A percentile compares a stretch with the other conserved stretches of the same genome.
These are phyloP conservation scores for Colletotrichum cordylinicola DNA, from an alignment of 2,329 filamentous ascomycete species.

Conservation along the genomic window DNA sequence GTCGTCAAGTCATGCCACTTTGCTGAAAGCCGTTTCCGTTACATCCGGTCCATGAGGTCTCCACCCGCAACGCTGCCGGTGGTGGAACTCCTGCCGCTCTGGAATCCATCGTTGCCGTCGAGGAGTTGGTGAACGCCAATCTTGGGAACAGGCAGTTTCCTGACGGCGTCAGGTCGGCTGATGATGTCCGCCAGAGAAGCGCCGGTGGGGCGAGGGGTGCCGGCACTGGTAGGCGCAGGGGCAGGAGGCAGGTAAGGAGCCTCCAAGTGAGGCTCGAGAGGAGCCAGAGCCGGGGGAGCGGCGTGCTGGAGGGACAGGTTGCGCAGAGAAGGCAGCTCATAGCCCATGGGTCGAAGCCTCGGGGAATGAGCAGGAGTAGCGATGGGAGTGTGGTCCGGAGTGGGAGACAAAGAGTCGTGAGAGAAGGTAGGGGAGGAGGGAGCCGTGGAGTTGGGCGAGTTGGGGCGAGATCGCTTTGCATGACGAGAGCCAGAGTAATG, in stretches of 20 bases:
- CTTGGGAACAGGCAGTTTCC: constrained; percentile 90
- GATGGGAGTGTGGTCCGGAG: constrained; percentile 97
- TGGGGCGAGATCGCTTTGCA: constrained; percentile 88
- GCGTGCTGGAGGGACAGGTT: constrained; percentile 60
- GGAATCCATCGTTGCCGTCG: constrained; percentile 68
- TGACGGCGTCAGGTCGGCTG: constrained; percentile 81
- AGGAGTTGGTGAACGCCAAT: constrained; percentile 89
- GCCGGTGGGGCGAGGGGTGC: constrained; percentile 63
- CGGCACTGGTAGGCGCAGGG: constrained; percentile 56
- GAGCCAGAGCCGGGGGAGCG: constrained; percentile 61
- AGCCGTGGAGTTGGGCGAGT: constrained; percentile 93
- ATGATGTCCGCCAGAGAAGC: constrained; percentile 93
- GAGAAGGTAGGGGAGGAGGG: constrained; percentile 97
- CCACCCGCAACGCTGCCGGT: constrained; percentile 79
- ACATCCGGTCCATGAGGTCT: constrained; percentile 66
- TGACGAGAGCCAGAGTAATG: constrained; percentile 73
- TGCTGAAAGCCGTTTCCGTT: constrained; percentile 25
- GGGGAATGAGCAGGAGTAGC: constrained; percentile 96
- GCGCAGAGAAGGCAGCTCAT: constrained; percentile 86
- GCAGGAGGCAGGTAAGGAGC: constrained; percentile 42
- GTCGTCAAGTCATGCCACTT: constrained; percentile 43
- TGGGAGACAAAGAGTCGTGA: constrained; percentile 93
- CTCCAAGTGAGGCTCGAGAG: constrained; percentile 63
- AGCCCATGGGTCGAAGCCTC: constrained; percentile 80
- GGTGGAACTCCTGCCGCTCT: constrained; percentile 79